Percentiles rank a stretch among this genome's conserved stretches.
These are phyloP conservation scores for Macaranga tanarius DNA, from an alignment of 441 rosid species.

Conservation along the genomic window DNA sequence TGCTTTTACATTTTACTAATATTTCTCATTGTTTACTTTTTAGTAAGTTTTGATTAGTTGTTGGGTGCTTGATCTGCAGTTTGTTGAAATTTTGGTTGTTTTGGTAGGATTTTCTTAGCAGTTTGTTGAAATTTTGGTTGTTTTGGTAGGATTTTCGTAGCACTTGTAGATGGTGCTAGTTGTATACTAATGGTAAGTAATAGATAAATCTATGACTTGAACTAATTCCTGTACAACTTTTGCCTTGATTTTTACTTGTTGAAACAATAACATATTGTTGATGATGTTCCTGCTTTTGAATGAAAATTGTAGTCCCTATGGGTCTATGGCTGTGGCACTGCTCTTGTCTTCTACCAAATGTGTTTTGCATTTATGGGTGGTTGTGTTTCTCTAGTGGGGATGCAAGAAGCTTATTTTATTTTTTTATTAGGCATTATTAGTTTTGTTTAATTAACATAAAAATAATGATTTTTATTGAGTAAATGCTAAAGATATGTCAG, in stretches of 20 bases:
- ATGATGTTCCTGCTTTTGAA: too few species aligned
- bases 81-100: slow-evolving; percentile 2
- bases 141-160: not conserved
- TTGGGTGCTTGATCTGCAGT: not conserved
- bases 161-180: not conserved
- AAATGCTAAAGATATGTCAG: not conserved
- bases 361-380: too few species aligned
- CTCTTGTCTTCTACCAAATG: too few species aligned
- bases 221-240: too few species aligned
- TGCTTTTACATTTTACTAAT: not conserved
- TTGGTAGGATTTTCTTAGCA: not conserved
- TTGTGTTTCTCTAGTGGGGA: too few species aligned
- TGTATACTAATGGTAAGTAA: too few species aligned
- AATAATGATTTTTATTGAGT: not conserved
- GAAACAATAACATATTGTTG: too few species aligned
- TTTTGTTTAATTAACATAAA: not conserved
- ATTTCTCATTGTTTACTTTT: not conserved
- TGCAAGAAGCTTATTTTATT: too few species aligned
- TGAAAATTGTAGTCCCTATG: too few species aligned
- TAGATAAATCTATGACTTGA: too few species aligned
- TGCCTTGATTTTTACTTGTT: too few species aligned
- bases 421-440: not conserved
- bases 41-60: not conserved
- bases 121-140: slow-evolving; percentile 2
- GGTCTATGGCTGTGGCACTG: too few species aligned